These are phyloP conservation scores for Erysimum cheiri DNA, from an alignment of 441 rosid species.

Conservation along the genomic window DNA sequence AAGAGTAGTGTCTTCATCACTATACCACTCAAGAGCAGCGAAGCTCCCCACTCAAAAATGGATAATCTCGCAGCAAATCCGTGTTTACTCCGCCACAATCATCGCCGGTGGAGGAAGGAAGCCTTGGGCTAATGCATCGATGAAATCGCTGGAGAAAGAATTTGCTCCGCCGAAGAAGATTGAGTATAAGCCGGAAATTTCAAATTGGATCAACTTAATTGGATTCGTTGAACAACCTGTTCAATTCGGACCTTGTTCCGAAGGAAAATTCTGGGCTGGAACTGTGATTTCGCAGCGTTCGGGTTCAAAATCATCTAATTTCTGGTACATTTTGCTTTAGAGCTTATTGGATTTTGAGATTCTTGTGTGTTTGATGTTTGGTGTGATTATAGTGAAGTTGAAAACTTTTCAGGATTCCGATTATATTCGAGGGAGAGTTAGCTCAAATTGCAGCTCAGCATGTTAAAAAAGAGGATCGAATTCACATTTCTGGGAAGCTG, in stretches of 20 bases:
- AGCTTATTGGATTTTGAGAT: neutral
- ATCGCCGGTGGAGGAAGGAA: neutral
- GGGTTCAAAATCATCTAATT: conserved; percentile 37
- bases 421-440: conserved; percentile 74
- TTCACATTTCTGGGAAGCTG: conserved; percentile 66
- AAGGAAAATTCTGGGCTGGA: conserved; percentile 63
- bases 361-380: neutral
- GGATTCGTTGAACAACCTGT: conserved; percentile 56
- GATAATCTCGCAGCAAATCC: conserved; percentile 34
- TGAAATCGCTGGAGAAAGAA: conserved; percentile 28
- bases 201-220: conserved; percentile 51
- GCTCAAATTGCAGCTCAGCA: conserved; percentile 71
- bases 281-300: conserved; percentile 55
- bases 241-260: conserved; percentile 47
- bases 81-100: conserved; percentile 4
- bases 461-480: conserved; percentile 64
- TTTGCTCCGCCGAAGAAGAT: conserved; percentile 51
- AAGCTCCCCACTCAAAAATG: conserved; percentile 31
- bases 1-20: conserved; percentile 28
- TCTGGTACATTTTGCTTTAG: conserved; percentile 40
- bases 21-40: conserved; percentile 25
- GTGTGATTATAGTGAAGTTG: neutral
- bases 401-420: conserved; percentile 63
- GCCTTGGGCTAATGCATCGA: neutral
- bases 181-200: conserved; percentile 50